phyloP scores from a whole-genome alignment of 805 yeast genomes.

The Ogataea trehalophila region DNA sequence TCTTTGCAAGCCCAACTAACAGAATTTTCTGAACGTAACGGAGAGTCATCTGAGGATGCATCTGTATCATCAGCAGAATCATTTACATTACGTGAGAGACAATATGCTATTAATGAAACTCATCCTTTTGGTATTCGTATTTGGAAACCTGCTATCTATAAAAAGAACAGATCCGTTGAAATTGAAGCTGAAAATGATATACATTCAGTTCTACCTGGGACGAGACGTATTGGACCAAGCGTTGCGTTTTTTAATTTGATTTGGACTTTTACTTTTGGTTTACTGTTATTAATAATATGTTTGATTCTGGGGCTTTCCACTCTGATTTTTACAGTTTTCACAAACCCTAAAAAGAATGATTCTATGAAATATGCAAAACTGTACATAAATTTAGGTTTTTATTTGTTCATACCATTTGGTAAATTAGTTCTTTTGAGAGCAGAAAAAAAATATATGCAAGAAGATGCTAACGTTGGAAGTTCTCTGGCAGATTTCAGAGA shows the following conservation, averaged over 20 bases:
- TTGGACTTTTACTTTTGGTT: conserved; percentile 75
- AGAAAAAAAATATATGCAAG: conserved; percentile 76
- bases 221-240: conserved; percentile 50
- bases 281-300: conserved; percentile 52
- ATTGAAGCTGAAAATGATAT: conserved; percentile 89
- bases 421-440: conserved; percentile 72
- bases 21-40: conserved; percentile 11
- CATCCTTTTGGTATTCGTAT: conserved; percentile 98
- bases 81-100: conserved; percentile 84
- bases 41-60: conserved; percentile 30
- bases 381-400: conserved; percentile 59
- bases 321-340: conserved; percentile 38
- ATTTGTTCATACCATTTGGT: conserved; percentile 83
- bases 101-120: conserved; percentile 91
- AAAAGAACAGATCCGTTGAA: conserved; percentile 88
- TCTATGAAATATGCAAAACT: conserved; percentile 60
- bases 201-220: conserved; percentile 55
- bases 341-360: conserved; percentile 39
- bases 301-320: conserved; percentile 43
- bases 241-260: conserved; percentile 64
- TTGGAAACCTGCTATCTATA: conserved; percentile 97
- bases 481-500: conserved; percentile 76
- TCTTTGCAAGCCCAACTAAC: conserved; percentile 7
- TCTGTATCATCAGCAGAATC: conserved; percentile 62
- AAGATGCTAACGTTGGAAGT: conserved; percentile 87